These are phyloP conservation scores for Alternaria consortialis DNA, from an alignment of 2,329 filamentous ascomycete genomes.

Conservation along the genomic window DNA sequence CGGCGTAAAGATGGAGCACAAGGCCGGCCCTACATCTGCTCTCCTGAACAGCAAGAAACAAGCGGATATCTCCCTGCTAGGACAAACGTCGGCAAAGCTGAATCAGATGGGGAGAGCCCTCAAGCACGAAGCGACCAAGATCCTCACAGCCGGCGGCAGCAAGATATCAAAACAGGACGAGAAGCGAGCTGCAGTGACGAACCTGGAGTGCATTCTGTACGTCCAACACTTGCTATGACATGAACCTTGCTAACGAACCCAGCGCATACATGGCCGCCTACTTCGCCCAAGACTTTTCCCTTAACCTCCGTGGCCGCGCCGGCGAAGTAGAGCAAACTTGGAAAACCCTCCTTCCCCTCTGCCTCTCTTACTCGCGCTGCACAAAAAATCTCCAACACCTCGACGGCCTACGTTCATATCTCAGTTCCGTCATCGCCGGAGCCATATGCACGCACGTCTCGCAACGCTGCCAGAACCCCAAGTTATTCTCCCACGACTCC, in stretches of 20 bases:
- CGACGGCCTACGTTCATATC: slow-evolving; percentile 53
- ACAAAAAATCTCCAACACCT: slow-evolving; percentile 50
- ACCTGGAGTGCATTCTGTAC: slow-evolving; percentile 57
- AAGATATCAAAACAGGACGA: slow-evolving; percentile 44
- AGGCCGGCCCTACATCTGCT: slow-evolving; percentile 40
- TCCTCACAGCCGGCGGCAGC: slow-evolving; percentile 33
- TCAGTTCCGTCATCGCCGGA: slow-evolving; percentile 52
- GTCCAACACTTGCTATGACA: neutral
- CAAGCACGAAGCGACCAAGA: slow-evolving; percentile 57
- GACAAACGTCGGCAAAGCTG: slow-evolving; percentile 51
- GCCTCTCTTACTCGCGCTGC: slow-evolving; percentile 40
- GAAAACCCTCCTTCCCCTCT: slow-evolving; percentile 50
- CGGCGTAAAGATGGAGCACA: slow-evolving; percentile 33
- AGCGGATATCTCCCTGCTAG: slow-evolving; percentile 48
- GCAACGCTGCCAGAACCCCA: slow-evolving; percentile 32
- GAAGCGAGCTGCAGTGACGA: slow-evolving; percentile 53
- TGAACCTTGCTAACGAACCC: slow-evolving; percentile 23
- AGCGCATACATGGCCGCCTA: slow-evolving; percentile 53
- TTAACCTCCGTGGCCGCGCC: slow-evolving; percentile 41
- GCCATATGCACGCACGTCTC: slow-evolving; percentile 49
- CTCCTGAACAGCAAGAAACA: slow-evolving; percentile 43
- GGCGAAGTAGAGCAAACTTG: slow-evolving; percentile 48
- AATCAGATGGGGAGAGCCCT: slow-evolving; percentile 55
- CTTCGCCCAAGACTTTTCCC: slow-evolving; percentile 42
- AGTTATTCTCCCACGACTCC: slow-evolving; percentile 34